Evolutionary conservation across 768 basidiomycete species (phyloP), one percentile per base, ranked within the genome.

Genomic region (Lyophyllum decastes): DNA sequence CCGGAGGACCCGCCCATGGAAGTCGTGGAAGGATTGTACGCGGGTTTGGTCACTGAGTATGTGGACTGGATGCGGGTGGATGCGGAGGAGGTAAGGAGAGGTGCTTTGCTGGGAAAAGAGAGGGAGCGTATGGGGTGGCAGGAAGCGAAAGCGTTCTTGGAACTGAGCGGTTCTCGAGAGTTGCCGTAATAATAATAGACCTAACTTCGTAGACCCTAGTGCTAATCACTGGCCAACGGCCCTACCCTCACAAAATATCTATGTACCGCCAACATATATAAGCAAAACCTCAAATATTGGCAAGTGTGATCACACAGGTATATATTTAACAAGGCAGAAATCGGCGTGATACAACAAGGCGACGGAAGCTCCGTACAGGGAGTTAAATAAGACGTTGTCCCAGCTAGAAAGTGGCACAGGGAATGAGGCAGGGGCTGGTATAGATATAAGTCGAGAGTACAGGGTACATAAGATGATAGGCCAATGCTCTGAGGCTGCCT

Each of bases 51-150:
- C 2, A 82, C 85, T 1, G 76, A 79, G 47, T 92, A 94, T 67
- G 70, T 73, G 25, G 86, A 88, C 58, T 98, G 95, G 95, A 83
- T 83, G 71, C 68, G 60, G 64, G 78, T 96, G 4, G 86, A 95
- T 66, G 76, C 69, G 27, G 90, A 89, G 67, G 96, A 97, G 73
- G 66, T 81, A 35, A 75, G 78, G 52, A 72, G 82, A 47, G 94
- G 92, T 0, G 71, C 73, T 60, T 66, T 55, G 27, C 52, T 72
- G 19, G 86, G 84, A 0, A 93, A 93, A 68, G 90, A 91, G 70
- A 78, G 89, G 51, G 90, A 93, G 74, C 75, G 92, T 53, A 88
- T 93, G 84, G 68, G 61, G 0, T 93, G 90, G 90, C 72, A 78
- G 50, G 85, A 85, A 49, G 87, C 79, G 2, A 69, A 65, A 41